Evolutionary conservation across 1,139 yeast genomes (phyloP), one percentile per base, ranked within the genome.

Genomic region (Chernovozyma aurita): DNA sequence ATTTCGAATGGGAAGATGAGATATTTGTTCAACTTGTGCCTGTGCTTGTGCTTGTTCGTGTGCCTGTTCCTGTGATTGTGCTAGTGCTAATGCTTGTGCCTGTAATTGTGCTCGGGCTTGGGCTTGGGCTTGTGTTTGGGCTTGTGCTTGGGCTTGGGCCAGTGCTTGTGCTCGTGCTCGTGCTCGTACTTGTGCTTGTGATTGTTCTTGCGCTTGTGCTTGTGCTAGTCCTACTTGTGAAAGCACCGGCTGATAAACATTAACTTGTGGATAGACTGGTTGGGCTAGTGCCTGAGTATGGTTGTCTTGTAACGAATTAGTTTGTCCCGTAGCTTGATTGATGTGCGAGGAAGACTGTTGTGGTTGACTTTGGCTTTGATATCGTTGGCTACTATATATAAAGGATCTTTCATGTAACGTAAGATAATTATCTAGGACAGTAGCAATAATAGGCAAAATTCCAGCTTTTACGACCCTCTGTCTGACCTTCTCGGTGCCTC

Each of bases 401-500:
- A 65, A 64, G 8, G 65, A 57, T 24, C 64, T 48, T 37, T 68
- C 75, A 43, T 70, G 70, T 14, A 70, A 48, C 6, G 69, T 57
- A 36, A 84, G 65, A 56, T 84, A 88, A 59, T 88, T 90, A 58
- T 92, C 97, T 48, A 92, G 68, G 4, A 92, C 84, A 0, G 98
- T 90, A 38, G 96, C 95, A 37, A 92, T 76, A 7, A 92, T 78
- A 2, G 97, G 97, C 28, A 92, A 72, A 41, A 90, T 80, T 3
- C 97, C 97, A 2, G 97, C 95, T 46, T 84, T 81, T 5, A 88
- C 96, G 6, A 92, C 86, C 48, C 92, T 79, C 48, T 83, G 80
- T 33, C 98, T 70, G 34, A 88, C 85, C 39, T 70, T 68, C 57
- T 90, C 97, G 1, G 95, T 80, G 22, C 98, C 98, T 47, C 97